phyloP scores from a whole-genome alignment of 2,329 filamentous ascomycete genomes.

The Lomentospora prolificans region DNA sequence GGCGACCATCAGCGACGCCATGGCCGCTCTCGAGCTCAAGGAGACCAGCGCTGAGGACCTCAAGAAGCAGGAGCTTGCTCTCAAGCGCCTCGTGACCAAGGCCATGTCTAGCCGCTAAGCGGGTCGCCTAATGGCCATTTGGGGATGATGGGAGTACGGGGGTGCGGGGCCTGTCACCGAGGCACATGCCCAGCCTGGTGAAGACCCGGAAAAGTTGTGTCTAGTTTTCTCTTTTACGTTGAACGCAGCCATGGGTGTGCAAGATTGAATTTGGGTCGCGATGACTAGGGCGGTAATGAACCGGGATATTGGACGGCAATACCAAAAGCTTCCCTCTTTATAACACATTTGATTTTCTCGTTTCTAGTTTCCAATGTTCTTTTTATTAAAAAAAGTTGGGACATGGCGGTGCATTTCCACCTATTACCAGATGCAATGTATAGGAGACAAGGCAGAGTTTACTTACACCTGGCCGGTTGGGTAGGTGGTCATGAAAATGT shows the following conservation, averaged over 20 bases:
- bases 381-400: slow-evolving; percentile 4
- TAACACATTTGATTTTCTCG: neutral
- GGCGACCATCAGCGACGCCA: slow-evolving; percentile 89
- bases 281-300: slow-evolving; percentile 6
- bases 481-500: neutral
- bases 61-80: slow-evolving; percentile 98
- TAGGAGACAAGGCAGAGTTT: neutral
- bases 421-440: neutral
- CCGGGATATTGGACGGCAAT: slow-evolving; percentile 7
- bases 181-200: neutral
- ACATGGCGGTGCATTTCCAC: slow-evolving; percentile 1
- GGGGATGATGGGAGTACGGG: slow-evolving; percentile 13
- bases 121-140: slow-evolving; percentile 5
- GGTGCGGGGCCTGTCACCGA: neutral
- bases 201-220: slow-evolving; percentile 12
- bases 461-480: neutral
- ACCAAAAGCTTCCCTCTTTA: slow-evolving; percentile 3
- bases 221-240: slow-evolving; percentile 17
- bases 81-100: slow-evolving; percentile 98
- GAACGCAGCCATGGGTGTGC: slow-evolving; percentile 10
- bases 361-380: neutral
- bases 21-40: slow-evolving; percentile 93
- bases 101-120: slow-evolving; percentile 84
- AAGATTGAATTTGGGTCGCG: slow-evolving; percentile 2
- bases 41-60: slow-evolving; percentile 87